Evolutionary conservation across 148 eudicot genomes (phyloP).

Genomic region (Vaccinium myrtillus): DNA sequence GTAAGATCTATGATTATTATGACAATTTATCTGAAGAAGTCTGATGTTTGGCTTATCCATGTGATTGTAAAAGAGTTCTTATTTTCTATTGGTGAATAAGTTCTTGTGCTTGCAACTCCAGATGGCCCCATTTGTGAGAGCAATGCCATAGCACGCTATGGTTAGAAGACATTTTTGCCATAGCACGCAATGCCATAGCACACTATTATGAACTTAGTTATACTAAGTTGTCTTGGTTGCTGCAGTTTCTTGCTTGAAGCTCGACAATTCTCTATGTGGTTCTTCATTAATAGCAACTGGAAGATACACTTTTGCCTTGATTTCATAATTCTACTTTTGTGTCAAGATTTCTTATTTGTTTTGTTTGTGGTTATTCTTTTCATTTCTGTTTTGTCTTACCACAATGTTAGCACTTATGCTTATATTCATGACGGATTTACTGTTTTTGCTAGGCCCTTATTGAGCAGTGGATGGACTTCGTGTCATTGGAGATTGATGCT

Average conservation of each 20-base stretch:
- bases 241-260: constrained; percentile 51
- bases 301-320: constrained; percentile 17
- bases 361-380: neutral
- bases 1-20: constrained; percentile 21
- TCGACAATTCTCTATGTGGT: constrained; percentile 48
- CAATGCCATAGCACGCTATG: too few relatives aligned
- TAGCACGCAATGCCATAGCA: constrained; percentile 39
- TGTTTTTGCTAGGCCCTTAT: constrained; percentile 45
- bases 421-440: neutral
- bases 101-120: constrained; percentile 66
- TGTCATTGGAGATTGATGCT: constrained; percentile 54
- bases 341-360: neutral
- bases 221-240: constrained; percentile 10
- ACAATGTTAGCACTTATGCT: neutral
- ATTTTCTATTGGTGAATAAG: constrained; percentile 24
- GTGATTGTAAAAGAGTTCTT: neutral
- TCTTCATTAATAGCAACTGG: constrained; percentile 49
- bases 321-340: neutral
- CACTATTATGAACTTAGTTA: neutral
- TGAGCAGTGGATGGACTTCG: constrained; percentile 72
- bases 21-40: neutral
- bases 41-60: neutral
- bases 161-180: too few relatives aligned
- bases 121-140: constrained; percentile 66
- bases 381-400: neutral